Conservation (phyloP, 805 yeast genomes). For the Candida coleopterorum region DNA sequence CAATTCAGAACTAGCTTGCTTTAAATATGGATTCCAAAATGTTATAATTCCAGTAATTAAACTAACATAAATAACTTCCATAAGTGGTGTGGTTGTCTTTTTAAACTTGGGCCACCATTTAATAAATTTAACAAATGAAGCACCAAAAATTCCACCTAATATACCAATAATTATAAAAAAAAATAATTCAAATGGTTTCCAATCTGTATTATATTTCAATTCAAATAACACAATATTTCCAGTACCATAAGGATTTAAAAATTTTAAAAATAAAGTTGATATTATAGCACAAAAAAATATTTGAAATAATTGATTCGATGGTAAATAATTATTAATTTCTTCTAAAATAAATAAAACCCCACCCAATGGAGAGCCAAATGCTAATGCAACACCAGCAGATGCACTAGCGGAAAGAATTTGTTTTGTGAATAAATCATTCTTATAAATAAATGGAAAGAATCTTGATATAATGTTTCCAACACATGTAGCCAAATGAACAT, state of each 20-base stretch:
- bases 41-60: constrained; percentile 43
- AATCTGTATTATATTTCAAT: constrained; percentile 45
- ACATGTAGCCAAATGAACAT: constrained; percentile 55
- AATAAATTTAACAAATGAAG: constrained; percentile 42
- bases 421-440: constrained; percentile 47
- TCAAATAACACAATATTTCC: constrained; percentile 55
- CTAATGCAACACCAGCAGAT: constrained; percentile 55
- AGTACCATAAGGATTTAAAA: constrained; percentile 55
- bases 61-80: constrained; percentile 44
- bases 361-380: constrained; percentile 58
- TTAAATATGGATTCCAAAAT: constrained; percentile 46
- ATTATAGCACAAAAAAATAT: constrained; percentile 53
- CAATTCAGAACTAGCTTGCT: constrained; percentile 46
- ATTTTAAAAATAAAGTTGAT: constrained; percentile 47
- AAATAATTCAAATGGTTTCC: constrained; percentile 46
- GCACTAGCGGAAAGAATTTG: constrained; percentile 55
- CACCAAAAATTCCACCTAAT: constrained; percentile 53
- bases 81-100: constrained; percentile 31
- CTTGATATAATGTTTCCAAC: constrained; percentile 53
- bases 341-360: constrained; percentile 55
- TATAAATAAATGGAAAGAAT: constrained; percentile 38
- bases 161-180: constrained; percentile 45
- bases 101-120: constrained; percentile 43
- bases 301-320: constrained; percentile 50
- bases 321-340: constrained; percentile 52